Base-by-base conservation (phyloP, 192 early-diverging fungal species). In the Umbelopsis sp. region DNA sequence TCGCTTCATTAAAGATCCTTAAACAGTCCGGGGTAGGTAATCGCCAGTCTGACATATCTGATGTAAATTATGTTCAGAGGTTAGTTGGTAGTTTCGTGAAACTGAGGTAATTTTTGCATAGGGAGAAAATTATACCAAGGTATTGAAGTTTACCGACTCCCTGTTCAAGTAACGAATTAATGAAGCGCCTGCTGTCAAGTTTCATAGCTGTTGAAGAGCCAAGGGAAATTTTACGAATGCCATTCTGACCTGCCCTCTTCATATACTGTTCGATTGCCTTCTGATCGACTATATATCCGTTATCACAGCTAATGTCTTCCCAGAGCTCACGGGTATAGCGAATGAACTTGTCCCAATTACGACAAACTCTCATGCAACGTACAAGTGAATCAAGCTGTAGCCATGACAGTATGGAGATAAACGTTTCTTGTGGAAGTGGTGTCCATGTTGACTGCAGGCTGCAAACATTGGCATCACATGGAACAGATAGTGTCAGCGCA, bases 371-470 rank as follows among this genome's bases (percentile, higher is more conserved):
- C 56, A 62, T 62, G 31, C 56, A 62, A 34, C 26, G 31, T 26
- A 62, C 26, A 2, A 62, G 16, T 34, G 56, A 62, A 62, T 62
- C 56, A 34, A 62, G 31, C 14, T 26, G 56, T 62, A 62, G 17
- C 17, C 16, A 20, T 17, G 56, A 36, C 17, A 62, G 17, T 1
- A 62, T 62, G 11, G 20, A 36, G 12, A 29, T 29, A 5, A 62
- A 17, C 8, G 34, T 31, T 29, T 62, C 56, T 34, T 62, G 25
- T 17, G 56, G 56, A 11, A 62, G 31, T 7, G 17, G 17, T 20
- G 31, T 20, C 56, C 56, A 62, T 34, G 7, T 34, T n/a, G 29
- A 17, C 31, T 20, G 56, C 14, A 17, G 29, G 26, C 20, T 9
- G 20, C 20, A 49, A 49, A 17, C 47, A 1, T 3, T 49, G 0